Evolutionary conservation across 208 protist species (phyloP), one percentile per base, ranked within the genome.

Genomic region (Trichomonas tenax): DNA sequence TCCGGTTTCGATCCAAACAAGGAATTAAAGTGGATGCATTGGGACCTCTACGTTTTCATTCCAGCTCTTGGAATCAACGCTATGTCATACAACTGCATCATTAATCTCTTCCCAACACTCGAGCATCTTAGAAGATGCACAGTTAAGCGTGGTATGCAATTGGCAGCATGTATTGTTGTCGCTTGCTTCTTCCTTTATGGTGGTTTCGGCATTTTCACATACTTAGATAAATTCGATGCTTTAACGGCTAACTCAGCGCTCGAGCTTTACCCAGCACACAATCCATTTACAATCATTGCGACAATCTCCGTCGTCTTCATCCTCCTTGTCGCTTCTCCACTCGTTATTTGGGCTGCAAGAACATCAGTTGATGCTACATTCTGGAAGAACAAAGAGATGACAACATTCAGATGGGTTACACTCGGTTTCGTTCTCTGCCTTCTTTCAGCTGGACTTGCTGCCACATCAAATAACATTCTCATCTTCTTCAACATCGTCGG

Each of bases 111-210:
- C 38, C 40, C 82, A 46, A 46, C 82, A 46, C 23, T 89, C 9
- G 82, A 89, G 46, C 82, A 89, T 93, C 26, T 93, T 21, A 93
- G 26, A n/a, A n/a, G 46, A 36, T 93, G 86, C n/a, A 93, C 86
- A 93, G 11, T 93, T 36, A 48, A 36, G 34, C 23, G 86, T n/a
- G 40, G 40, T 38, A n/a, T 38, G 11, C 40, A 34, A 15, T 15
- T 93, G 11, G 11, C 26, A 26, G 86, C 26, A 38, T 26, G 41
- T 0, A 51, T 38, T 58, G 26, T 51, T 38, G 44, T 34, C 51
- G 17, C 14, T 38, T 48, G 26, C 0, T 93, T 51, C 31, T 51
- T 51, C 11, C 86, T 93, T 93, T 93, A 93, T 15, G 45, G 1
- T 51, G 26, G 41, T 23, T 93, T 93, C 36, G 86, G 86, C 0